These are phyloP conservation scores for Aspergillus felis DNA, from an alignment of 2,329 filamentous ascomycete genomes.

Conservation along the genomic window DNA sequence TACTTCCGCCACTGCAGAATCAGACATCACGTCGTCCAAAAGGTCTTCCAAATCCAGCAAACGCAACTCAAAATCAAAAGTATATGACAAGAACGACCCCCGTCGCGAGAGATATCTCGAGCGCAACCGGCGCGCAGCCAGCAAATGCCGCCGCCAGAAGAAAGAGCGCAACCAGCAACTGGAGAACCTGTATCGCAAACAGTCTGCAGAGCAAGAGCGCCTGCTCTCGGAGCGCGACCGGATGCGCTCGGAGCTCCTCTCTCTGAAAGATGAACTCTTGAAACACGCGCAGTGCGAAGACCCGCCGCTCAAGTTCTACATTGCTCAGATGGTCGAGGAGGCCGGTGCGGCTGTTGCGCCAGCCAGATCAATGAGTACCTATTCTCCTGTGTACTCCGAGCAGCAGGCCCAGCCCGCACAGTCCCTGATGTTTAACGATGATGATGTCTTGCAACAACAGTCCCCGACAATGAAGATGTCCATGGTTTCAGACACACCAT, in stretches of 20 bases:
- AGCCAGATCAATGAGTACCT: neutral
- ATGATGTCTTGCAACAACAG: neutral
- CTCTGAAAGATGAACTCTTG: neutral
- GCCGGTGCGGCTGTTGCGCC: neutral
- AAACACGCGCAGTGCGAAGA: neutral
- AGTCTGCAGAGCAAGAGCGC: neutral
- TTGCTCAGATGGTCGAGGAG: neutral
- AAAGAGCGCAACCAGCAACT: neutral
- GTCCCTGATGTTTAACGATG: neutral
- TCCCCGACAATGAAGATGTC: neutral
- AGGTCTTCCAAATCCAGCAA: neutral
- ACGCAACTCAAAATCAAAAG: neutral
- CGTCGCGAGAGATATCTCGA: slow-evolving; percentile 31
- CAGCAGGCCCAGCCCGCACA: neutral
- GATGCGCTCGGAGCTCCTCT: neutral
- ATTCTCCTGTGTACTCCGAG: neutral
- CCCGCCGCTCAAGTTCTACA: neutral
- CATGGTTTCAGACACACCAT: neutral
- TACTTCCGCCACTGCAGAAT: neutral
- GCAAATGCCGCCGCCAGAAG: neutral
- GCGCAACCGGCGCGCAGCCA: slow-evolving; percentile 1
- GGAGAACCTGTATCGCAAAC: neutral
- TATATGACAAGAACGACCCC: slow-evolving; percentile 6
- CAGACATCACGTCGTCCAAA: neutral
- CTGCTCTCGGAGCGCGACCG: neutral